Evolutionary conservation across 805 yeast species (phyloP), one percentile per base, ranked within the genome.

Genomic region (Vanderwaltozyma verrucispora): DNA sequence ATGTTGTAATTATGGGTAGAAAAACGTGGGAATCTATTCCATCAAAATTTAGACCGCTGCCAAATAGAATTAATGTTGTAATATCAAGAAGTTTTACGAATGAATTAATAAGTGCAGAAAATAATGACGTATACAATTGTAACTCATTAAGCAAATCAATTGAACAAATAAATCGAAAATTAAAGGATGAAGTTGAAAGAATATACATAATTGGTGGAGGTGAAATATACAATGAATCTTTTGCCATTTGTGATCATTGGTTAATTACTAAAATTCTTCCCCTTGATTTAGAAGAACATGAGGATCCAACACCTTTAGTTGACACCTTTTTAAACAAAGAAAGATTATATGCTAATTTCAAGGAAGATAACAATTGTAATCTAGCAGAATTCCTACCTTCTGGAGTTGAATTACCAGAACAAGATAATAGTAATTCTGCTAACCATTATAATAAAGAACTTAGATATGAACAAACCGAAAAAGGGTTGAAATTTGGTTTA

Each of bases 1-100:
- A 86, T 54, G 94, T 84, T 0, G 97, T 92, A 12, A 69, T 92
- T 3, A 92, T 92, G 98, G 98, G 98, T 12, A 71, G 96, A 41
- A 82, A 78, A 53, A 89, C 97, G 2, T 92, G 96, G 95, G 92
- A 87, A 24, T 83, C 95, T 7, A 88, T 92, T 24, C 97, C 98
- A 0, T 43, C 60, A 2, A 77, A 71, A 54, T 92, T 86, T 62
- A 67, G 95, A 44, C 98, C 98, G 0, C 67, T 92, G 32, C 78
- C 80, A 3, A 74, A 68, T 34, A 69, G 98, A 40, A 39, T 75
- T 20, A 92, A 92, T 56, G 75, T 87, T 12, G 75, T 92, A 0
- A 62, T 92, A 10, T 80, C 94, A 19, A 62, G 87, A 34, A 53
- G 56, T 26, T 46, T 50, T 31, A 10, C 42, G 15, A 39, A 35